Evolutionary conservation across 768 basidiomycete species (phyloP), one percentile per base, ranked within the genome.

Genomic region (Neoboletus subvelutipes): DNA sequence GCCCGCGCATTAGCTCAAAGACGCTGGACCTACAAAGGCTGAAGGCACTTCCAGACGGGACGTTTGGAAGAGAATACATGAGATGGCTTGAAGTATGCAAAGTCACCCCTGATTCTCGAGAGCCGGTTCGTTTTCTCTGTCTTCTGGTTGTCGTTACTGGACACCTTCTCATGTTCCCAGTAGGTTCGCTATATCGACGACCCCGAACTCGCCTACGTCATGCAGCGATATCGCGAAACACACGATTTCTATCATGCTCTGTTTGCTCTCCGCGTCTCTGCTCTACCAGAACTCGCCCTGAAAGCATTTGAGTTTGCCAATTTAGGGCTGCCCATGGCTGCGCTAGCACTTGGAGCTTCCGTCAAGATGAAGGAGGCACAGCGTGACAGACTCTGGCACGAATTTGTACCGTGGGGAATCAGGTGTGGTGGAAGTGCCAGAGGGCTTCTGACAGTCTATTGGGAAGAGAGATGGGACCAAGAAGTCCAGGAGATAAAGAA

Each of bases 181-280:
- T 65, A 98, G 95, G 95, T 97, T 7, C 91, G 88, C 62, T 98
- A 98, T 67, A 88, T 98, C 55, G 84, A 90, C 67, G 93, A 98
- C 66, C 94, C 94, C 2, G 95, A 97, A 66, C 83, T 97, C 12
- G 97, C 97, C 26, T 98, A 97, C 72, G 91, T 98, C 54, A 93
- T 99, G 90, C 92, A 95, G 63, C 88, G 96, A 50, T 99, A 98
- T 71, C 88, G 96, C 26, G 95, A 99, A 75, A 96, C 90, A 61
- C 97, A 99, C 73, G 96, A 99, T 75, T 88, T 98, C 63, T 97
- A 98, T 69, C 97, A 99, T 68, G 92, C 91, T 66, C 81, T 98
- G 58, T 86, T 86, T 75, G 85, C 85, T 64, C 80, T 98, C 10
- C 94, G 94, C 0, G 93, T 98, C 56, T 87, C 87, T 58, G 89